Percentiles rank a stretch among this genome's conserved stretches.
phyloP scores from a whole-genome alignment of 1,284 basidiomycete genomes.

The Leccinum pseudoinsigne region DNA sequence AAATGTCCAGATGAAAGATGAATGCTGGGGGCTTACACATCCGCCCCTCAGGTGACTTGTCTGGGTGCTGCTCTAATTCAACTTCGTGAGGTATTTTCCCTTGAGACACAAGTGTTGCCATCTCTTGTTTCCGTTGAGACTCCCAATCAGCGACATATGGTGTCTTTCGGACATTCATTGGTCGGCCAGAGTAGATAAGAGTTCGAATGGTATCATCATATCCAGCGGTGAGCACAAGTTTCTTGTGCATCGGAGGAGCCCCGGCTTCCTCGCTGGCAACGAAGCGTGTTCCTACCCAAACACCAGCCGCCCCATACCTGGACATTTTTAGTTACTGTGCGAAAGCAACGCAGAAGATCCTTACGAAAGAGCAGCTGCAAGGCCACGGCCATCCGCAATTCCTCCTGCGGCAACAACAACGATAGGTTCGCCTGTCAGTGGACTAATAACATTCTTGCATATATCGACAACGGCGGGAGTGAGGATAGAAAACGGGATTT shows the following conservation, averaged over 20 bases:
- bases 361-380: slow-evolving; percentile 77
- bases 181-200: slow-evolving; percentile 81
- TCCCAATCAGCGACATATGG: slow-evolving; percentile 76
- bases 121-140: slow-evolving; percentile 56
- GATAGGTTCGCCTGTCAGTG: slow-evolving; percentile 76
- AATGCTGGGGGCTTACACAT: slow-evolving; percentile 47
- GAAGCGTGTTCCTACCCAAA: slow-evolving; percentile 93
- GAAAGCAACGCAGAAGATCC: slow-evolving; percentile 21
- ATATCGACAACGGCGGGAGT: slow-evolving; percentile 80
- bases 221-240: slow-evolving; percentile 62
- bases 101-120: slow-evolving; percentile 56
- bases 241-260: slow-evolving; percentile 81
- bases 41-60: slow-evolving; percentile 61
- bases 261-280: slow-evolving; percentile 83
- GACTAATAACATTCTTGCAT: slow-evolving; percentile 61
- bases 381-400: slow-evolving; percentile 79
- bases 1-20: slow-evolving; percentile 1
- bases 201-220: slow-evolving; percentile 74
- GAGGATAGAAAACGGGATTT: slow-evolving; percentile 74
- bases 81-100: slow-evolving; percentile 78
- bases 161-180: slow-evolving; percentile 79
- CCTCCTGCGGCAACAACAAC: slow-evolving; percentile 83
- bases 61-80: slow-evolving; percentile 69
- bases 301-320: slow-evolving; percentile 76
- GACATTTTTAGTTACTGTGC: slow-evolving; percentile 1